Conservation (phyloP, 108 stramenopile species). For the Cyclotella baltica region DNA sequence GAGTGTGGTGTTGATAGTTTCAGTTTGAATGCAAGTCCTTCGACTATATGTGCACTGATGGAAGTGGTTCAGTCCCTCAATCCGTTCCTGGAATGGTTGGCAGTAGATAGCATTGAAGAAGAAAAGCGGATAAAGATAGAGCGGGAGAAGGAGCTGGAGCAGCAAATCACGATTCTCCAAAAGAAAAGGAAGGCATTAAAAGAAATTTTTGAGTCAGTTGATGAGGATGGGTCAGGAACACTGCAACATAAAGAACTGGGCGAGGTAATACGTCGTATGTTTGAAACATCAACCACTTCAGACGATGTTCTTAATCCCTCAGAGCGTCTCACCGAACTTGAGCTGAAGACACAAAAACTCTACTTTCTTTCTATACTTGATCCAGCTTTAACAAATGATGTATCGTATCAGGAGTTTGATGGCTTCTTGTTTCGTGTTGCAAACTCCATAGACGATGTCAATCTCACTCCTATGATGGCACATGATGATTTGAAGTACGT, state of each 20-base stretch:
- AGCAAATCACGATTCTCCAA: conserved; percentile 7
- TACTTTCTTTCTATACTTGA: conserved; percentile 27
- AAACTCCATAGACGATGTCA: conserved; percentile 44
- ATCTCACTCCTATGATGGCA: conserved; percentile 27
- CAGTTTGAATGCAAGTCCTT: conserved; percentile 35
- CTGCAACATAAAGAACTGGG: conserved; percentile 29
- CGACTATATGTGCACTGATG: conserved; percentile 17
- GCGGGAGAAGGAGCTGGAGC: conserved; percentile 17
- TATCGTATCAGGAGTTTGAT: conserved; percentile 40
- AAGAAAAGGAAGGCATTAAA: conserved; percentile 29
- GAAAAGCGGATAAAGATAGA: neutral
- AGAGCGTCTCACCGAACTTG: conserved; percentile 30
- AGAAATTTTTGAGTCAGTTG: conserved; percentile 26
- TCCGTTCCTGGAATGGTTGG: conserved; percentile 13
- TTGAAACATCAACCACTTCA: conserved; percentile 14
- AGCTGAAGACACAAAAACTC: conserved; percentile 37
- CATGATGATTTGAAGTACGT: conserved; percentile 11
- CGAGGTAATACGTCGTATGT: conserved; percentile 19
- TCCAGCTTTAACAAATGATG: conserved; percentile 5
- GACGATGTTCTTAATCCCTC: neutral
- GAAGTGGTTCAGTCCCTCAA: neutral
- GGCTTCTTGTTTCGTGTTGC: conserved; percentile 25
- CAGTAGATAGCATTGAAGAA: conserved; percentile 10
- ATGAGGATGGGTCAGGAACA: conserved; percentile 27
- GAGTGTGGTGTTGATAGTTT: conserved; percentile 16